Evolutionary conservation across 2,329 filamentous ascomycete species (phyloP), one percentile per base, ranked within the genome.

Genomic region (Pyricularia pennisetigena): DNA sequence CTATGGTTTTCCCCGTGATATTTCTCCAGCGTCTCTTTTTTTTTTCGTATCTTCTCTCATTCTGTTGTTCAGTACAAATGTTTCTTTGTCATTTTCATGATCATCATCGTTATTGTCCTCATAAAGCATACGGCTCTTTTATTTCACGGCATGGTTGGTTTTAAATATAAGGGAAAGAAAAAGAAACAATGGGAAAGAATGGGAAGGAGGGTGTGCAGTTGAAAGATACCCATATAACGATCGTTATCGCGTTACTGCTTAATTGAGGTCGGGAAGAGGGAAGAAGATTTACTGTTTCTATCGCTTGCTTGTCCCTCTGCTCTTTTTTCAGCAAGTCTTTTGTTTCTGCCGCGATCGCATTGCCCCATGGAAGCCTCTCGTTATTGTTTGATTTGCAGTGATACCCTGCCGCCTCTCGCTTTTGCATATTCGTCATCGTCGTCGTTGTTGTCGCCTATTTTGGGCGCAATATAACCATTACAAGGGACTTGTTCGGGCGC

Each of bases 341-440:
- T 61, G n/a, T 61, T 61, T 61, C n/a, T 24, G n/a, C 41, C 41
- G 41, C 41, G 41, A 49, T 49, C 41, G 16, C 16, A 49, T 49
- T 49, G 16, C 16, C 41, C 32, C 16, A 49, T 49, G 2, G 41
- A n/a, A 61, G 3, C 23, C 24, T 61, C 57, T 61, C 24, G n/a
- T 61, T 26, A 23, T 12, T 61, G 57, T 61, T 61, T 61, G 57
- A 24, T 7, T 61, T 61, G 57, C 57, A 61, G 57, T 61, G 57
- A 61, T 61, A 61, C 57, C 57, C 57, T 61, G 57, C 57, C 57
- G 57, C 57, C 57, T 61, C 57, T 61, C 57, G 57, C 57, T 61
- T 61, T 12, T 61, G 57, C 24, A 24, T 61, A 26, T 26, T 2
- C 16, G 20, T 49, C 41, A 4, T 49, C 41, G 23, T 26, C 57